Conservation (phyloP, 345 rosid species). For the Gossypium herbaceum region DNA sequence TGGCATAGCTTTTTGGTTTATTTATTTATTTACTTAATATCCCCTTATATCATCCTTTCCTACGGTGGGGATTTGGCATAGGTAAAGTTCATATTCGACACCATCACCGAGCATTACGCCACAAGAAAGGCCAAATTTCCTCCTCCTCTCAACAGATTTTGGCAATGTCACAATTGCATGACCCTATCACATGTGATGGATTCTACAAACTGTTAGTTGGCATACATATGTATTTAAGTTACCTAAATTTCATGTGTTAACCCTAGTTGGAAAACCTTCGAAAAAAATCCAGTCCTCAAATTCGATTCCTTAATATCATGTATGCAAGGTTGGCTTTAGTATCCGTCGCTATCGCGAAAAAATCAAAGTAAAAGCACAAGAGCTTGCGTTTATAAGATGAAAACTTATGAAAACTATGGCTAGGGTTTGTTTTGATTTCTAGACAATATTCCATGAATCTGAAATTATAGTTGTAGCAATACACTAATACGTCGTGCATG, state of each 20-base stretch:
- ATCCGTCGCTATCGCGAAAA: not conserved
- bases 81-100: slow-evolving; percentile 4
- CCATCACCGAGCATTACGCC: slow-evolving; percentile 15
- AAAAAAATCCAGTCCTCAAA: not conserved
- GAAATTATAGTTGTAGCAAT: not conserved
- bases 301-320: not conserved
- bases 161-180: slow-evolving; percentile 23
- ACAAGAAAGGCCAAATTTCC: slow-evolving; percentile 17
- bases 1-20: not conserved
- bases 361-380: not conserved
- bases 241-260: not conserved
- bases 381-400: not conserved
- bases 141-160: slow-evolving; percentile 13
- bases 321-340: not conserved
- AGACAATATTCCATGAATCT: slow-evolving; percentile 1
- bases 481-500: not conserved
- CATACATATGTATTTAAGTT: not conserved
- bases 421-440: not conserved
- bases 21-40: not conserved
- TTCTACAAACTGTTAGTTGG: slow-evolving; percentile 8
- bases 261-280: not conserved
- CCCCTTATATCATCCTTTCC: not conserved
- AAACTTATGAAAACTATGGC: not conserved
- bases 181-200: slow-evolving; percentile 16
- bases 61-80: not conserved